A percentile compares a stretch with the other conserved stretches of the same genome.
Evolutionary conservation across 306 rosid species (phyloP).

Genomic region (Senna tora): DNA sequence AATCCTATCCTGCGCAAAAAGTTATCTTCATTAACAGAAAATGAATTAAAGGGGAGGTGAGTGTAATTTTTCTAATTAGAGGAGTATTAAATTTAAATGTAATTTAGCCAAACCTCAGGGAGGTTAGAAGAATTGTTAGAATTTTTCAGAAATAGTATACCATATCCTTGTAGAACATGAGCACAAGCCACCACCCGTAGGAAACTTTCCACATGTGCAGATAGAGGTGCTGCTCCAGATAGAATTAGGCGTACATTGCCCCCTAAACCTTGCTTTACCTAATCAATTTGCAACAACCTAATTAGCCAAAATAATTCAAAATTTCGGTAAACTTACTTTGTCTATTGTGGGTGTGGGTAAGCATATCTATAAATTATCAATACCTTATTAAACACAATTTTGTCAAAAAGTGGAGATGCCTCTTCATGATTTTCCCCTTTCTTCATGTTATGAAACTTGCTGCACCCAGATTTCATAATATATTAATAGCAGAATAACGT

Average conservation of each 20-base stretch:
- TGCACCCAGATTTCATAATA: slow-evolving; percentile 40
- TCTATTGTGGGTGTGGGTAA: background rate
- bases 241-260: slow-evolving; percentile 78
- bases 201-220: slow-evolving; percentile 75
- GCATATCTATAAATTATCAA: slow-evolving; percentile 18
- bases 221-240: slow-evolving; percentile 94
- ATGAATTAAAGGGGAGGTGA: too few species aligned
- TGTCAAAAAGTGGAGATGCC: slow-evolving; percentile 81
- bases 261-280: slow-evolving; percentile 87
- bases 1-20: too few species aligned
- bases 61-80: too few species aligned
- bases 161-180: slow-evolving; percentile 92
- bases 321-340: slow-evolving; percentile 21
- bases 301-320: slow-evolving; percentile 2
- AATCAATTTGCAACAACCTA: slow-evolving; percentile 37
- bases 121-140: background rate
- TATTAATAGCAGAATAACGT: slow-evolving; percentile 22
- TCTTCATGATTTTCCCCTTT: slow-evolving; percentile 55
- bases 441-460: slow-evolving; percentile 65
- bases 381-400: slow-evolving; percentile 81
- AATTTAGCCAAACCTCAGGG: too few species aligned
- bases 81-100: too few species aligned
- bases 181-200: slow-evolving; percentile 84
- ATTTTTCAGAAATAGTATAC: slow-evolving; percentile 44
- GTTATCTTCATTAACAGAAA: too few species aligned